phyloP scores from a whole-genome alignment of 2,329 filamentous ascomycete genomes.

The Fusarium illudens region DNA sequence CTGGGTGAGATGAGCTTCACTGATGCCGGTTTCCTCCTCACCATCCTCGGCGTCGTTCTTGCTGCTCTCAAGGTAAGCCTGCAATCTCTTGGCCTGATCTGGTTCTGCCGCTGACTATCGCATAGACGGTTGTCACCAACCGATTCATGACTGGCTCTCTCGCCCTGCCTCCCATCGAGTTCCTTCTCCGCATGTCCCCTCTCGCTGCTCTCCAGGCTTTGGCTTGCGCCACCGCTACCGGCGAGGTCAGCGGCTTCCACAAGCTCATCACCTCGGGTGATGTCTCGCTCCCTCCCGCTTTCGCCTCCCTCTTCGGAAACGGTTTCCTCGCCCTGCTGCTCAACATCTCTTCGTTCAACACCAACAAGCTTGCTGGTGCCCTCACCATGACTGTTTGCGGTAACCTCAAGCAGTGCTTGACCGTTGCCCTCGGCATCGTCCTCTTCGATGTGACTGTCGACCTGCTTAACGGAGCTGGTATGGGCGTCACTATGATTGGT shows the following conservation, averaged over 20 bases:
- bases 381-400: constrained; percentile 68
- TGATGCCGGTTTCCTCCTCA: constrained; percentile 63
- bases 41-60: constrained; percentile 62
- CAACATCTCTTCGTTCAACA: constrained; percentile 65
- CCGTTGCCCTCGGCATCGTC: constrained; percentile 62
- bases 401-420: constrained; percentile 67
- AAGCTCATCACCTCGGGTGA: constrained; percentile 48
- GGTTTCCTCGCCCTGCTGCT: constrained; percentile 63
- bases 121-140: constrained; percentile 68
- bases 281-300: constrained; percentile 47
- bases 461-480: constrained; percentile 63
- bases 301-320: constrained; percentile 59
- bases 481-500: constrained; percentile 62
- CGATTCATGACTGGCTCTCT: constrained; percentile 70
- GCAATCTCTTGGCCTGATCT: neutral
- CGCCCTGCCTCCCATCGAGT: constrained; percentile 65
- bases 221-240: constrained; percentile 59
- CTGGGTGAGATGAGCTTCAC: constrained; percentile 71
- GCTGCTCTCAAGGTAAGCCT: constrained; percentile 61
- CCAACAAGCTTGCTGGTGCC: constrained; percentile 65
- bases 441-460: constrained; percentile 62
- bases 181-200: constrained; percentile 70
- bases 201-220: constrained; percentile 65
- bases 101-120: constrained; percentile 22
- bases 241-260: constrained; percentile 59